These are phyloP conservation scores for Passiflora organensis DNA, from an alignment of 345 rosid species.

Conservation along the genomic window DNA sequence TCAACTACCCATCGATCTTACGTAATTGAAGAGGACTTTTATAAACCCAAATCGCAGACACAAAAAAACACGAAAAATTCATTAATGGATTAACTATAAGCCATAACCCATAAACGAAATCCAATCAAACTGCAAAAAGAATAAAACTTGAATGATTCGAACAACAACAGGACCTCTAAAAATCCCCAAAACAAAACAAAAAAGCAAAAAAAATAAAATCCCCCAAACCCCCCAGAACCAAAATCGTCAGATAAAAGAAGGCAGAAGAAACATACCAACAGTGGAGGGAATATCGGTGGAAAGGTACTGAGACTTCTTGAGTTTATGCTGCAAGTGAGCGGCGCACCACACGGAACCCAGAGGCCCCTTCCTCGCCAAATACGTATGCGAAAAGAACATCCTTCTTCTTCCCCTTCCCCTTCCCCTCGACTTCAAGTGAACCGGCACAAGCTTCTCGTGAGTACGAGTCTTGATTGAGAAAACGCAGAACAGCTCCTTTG, in stretches of 20 bases:
- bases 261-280: constrained; percentile 46
- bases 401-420: constrained; percentile 5
- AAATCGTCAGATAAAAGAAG: background rate
- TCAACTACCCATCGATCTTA: background rate
- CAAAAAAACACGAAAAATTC: too few species aligned
- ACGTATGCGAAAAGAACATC: constrained; percentile 81
- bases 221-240: background rate
- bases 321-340: constrained; percentile 73
- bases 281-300: constrained; percentile 63
- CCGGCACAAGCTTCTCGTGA: too few species aligned
- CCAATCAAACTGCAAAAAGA: too few species aligned
- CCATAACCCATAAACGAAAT: too few species aligned
- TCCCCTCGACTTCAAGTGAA: background rate
- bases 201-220: background rate
- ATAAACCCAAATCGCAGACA: too few species aligned
- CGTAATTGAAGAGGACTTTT: background rate
- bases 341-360: constrained; percentile 86
- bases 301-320: constrained; percentile 73
- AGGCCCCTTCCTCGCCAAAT: constrained; percentile 67
- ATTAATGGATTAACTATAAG: too few species aligned
- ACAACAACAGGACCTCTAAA: too few species aligned
- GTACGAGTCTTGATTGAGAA: too few species aligned
- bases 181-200: background rate
- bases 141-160: too few species aligned
- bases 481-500: too few species aligned